Base-by-base conservation (phyloP, 2,329 filamentous ascomycete species). In the Blumeria graminis region DNA sequence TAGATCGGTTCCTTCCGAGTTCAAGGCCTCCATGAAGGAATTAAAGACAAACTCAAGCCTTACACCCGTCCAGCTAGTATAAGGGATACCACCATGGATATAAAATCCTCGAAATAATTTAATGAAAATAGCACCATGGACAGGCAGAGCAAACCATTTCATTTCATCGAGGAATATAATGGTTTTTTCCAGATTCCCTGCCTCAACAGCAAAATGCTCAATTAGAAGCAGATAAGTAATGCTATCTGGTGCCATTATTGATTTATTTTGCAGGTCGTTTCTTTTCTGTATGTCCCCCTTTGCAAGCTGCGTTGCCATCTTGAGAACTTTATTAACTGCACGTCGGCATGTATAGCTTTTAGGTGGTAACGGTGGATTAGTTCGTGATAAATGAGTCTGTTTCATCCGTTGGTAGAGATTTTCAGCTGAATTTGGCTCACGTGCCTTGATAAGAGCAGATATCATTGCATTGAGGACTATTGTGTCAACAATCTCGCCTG, bases 341-440 rank as follows among this genome's bases (percentile, higher is more conserved):
- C 61, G 60, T 43, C 65, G 57, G 56, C 63, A 55, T 61, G 63
- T 61, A 59, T 65, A 73, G 55, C 68, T 62, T 58, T 62, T 62
- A 22, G 68, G 68, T 45, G 65, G 66, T 10, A 69, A 60, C 57
- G 56, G 61, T 28, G 57, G 55, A 11, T 56, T 59, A 57, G 62
- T 34, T 11, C 56, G 57, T 18, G 60, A 57, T 7, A 57, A 32
- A 55, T 66, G 61, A 32, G 62, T 52, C 69, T 63, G 36, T 67
- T 88, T 89, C 89, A 98, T 96, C 58, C 81, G 80, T 57, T 79
- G 72, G 63, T 95, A 95, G 10, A 94, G 78, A 58, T 83, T 76
- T 62, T 90, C 81, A 2, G 89, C 92, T 0, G 86, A 81, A 6
- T 74, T 70, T 41, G 82, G 77, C 65, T 98, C 89, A 43, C 83